Evolutionary conservation across 2,329 filamentous ascomycete species (phyloP), one percentile per base, ranked within the genome.

Genomic region (Nannizziopsis arthrosporioides): DNA sequence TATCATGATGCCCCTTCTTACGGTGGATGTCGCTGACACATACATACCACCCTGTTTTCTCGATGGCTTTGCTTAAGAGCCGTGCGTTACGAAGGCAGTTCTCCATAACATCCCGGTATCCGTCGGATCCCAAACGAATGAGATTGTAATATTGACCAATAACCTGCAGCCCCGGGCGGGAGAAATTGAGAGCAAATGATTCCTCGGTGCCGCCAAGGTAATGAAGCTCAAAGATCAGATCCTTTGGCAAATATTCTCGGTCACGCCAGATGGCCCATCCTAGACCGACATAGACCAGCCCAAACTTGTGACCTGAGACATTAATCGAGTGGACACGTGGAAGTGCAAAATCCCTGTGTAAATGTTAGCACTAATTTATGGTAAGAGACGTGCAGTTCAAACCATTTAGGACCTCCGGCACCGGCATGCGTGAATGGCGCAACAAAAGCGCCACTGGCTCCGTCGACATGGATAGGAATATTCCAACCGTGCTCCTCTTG

Each of bases 71-170:
- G 42, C 76, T 80, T 11, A 84, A 66, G 1, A 84, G 61, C 1
- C 81, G 72, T 1, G 81, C 80, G 56, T 84, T 84, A 27, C 73
- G 62, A 34, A 85, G 66, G 42, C 76, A 77, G 58, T 82, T 83
- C 59, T 83, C 80, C 66, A 70, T 83, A 51, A 82, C 73, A 32
- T 68, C 66, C 9, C 71, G 73, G 63, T 81, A 86, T 8, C 82
- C 82, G 1, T 69, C 67, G 61, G 78, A 81, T 1, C 82, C 82
- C 0, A 85, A 73, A 53, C 84, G 81, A 51, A 85, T 79, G 10
- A 85, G 68, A 56, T 85, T 84, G 65, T 78, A 85, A 63, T 85
- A 85, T 59, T 85, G 82, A 0, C 74, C 80, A 51, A 85, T 78
- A 49, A 85, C 71, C 52, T 85, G 82, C 0, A 78, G 77, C 2